Base-by-base conservation (phyloP, 495 filamentous ascomycete species). In the Cetradonia linearis region DNA sequence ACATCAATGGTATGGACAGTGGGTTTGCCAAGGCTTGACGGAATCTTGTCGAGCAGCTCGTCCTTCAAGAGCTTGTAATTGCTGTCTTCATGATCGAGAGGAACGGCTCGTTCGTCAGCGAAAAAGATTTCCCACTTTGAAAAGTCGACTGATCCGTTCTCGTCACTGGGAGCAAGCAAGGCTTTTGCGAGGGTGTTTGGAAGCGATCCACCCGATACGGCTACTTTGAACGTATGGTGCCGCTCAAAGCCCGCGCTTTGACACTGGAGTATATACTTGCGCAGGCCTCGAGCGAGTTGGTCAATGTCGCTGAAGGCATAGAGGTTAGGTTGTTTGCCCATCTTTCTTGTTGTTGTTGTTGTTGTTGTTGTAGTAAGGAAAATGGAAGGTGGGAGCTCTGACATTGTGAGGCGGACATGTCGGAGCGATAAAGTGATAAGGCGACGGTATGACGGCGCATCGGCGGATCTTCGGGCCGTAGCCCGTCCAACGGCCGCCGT, bases 61-160 rank as follows among this genome's bases (percentile, higher is more conserved):
- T 82, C 78, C 76, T 96, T 91, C 62, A 98, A 71, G 9, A 95
- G 81, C 47, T 74, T 81, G 74, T 96, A 96, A 76, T 97, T 98
- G 76, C 90, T 95, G 75, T 98, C 94, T 49, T 79, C 77, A 73
- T 97, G 84, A 70, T 91, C 83, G 66, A 96, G 85, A 11, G 94
- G 89, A 33, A 98, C 94, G 31, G 86, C 86, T 65, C 93, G 88
- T 80, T 98, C 93, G 67, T 98, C 93, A 63, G 92, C 92, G 74
- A 96, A 97, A 81, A 96, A 98, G 69, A 98, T 87, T 66, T 97
- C 86, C 93, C 93, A 98, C 69, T 87, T 90, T 68, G 77, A 76
- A 77, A 92, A 96, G 64, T 84, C 76, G 58, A 90, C 72, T 30
- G 85, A 83, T 13, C 74, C 70, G 37, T 70, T 70, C 38, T 78